Evolutionary conservation across 176 grass and related monocot species (phyloP).

Genomic region (Zoysia japonica): DNA sequence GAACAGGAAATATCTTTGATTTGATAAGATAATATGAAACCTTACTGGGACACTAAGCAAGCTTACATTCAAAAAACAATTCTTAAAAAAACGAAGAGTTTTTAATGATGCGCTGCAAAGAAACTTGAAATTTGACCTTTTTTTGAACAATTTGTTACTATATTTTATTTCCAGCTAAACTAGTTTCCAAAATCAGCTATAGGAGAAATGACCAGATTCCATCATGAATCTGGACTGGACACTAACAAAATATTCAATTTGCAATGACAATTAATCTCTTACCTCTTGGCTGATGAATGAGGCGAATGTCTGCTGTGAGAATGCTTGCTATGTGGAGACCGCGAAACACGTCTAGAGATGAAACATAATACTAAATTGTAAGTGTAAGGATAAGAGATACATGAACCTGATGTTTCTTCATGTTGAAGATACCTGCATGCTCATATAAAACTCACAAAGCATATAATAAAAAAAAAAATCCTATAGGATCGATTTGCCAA

Average conservation of each 20-base stretch:
- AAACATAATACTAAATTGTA: conserved; percentile 79
- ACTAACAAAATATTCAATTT: conserved; percentile 16
- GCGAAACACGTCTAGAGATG: conserved; percentile 93
- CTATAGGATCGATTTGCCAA: conserved; percentile 23
- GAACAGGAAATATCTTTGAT: not conserved
- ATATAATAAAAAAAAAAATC: conserved; percentile 22
- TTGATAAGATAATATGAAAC: conserved; percentile 4
- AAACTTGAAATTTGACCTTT: not conserved
- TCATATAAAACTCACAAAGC: conserved; percentile 44
- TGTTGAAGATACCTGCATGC: conserved; percentile 54
- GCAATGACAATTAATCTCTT: conserved; percentile 54
- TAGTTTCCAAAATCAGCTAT: conserved; percentile 19
- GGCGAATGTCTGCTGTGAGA: conserved; percentile 86
- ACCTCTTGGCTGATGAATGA: conserved; percentile 69
- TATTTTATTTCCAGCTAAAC: conserved; percentile 17
- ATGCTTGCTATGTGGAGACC: conserved; percentile 94
- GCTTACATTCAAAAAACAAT: not conserved
- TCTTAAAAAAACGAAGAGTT: not conserved
- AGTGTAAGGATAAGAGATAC: conserved; percentile 59
- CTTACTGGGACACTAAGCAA: not conserved
- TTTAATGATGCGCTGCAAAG: not conserved
- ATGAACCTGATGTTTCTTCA: conserved; percentile 68
- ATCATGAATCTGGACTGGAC: conserved; percentile 1
- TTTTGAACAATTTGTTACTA: not conserved
- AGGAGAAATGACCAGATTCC: conserved; percentile 7